These are phyloP conservation scores for Candida railenensis DNA, from an alignment of 805 yeast species.

Conservation along the genomic window DNA sequence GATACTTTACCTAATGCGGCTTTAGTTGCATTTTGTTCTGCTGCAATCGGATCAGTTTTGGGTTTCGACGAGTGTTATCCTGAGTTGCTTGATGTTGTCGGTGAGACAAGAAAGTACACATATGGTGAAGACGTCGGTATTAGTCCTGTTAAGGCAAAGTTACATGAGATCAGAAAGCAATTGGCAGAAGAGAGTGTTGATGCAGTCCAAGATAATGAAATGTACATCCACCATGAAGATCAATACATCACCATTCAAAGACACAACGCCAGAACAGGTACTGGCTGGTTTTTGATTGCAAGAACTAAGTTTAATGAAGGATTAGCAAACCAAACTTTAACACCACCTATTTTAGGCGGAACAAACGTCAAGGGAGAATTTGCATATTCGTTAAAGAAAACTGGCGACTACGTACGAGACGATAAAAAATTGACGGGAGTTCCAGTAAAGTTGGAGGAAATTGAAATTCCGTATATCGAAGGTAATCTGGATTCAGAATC, in stretches of 20 bases:
- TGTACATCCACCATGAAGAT: constrained; percentile 92
- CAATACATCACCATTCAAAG: constrained; percentile 91
- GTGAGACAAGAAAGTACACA: constrained; percentile 65
- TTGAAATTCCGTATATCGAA: constrained; percentile 50
- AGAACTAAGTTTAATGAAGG: constrained; percentile 66
- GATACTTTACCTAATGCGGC: constrained; percentile 96
- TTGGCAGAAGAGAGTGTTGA: constrained; percentile 61
- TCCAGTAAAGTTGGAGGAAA: constrained; percentile 58
- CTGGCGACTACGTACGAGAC: constrained; percentile 47
- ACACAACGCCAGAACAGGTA: constrained; percentile 77
- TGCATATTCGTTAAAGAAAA: constrained; percentile 53
- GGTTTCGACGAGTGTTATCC: constrained; percentile 96
- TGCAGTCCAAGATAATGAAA: constrained; percentile 62
- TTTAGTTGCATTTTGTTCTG: constrained; percentile 84
- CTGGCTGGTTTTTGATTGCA: constrained; percentile 86
- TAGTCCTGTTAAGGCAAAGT: constrained; percentile 61
- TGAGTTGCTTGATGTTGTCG: constrained; percentile 72
- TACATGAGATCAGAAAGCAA: constrained; percentile 56
- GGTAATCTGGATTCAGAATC: constrained; percentile 46
- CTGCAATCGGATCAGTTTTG: constrained; percentile 91
- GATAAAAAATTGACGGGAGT: constrained; percentile 54
- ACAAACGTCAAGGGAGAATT: constrained; percentile 57
- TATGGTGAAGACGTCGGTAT: constrained; percentile 57
- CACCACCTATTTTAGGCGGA: constrained; percentile 60
- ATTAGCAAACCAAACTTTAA: constrained; percentile 50